A percentile compares a stretch with the other conserved stretches of the same genome.
These are phyloP conservation scores for Bjerkandera adusta DNA, from an alignment of 1,284 basidiomycete species.

Conservation along the genomic window DNA sequence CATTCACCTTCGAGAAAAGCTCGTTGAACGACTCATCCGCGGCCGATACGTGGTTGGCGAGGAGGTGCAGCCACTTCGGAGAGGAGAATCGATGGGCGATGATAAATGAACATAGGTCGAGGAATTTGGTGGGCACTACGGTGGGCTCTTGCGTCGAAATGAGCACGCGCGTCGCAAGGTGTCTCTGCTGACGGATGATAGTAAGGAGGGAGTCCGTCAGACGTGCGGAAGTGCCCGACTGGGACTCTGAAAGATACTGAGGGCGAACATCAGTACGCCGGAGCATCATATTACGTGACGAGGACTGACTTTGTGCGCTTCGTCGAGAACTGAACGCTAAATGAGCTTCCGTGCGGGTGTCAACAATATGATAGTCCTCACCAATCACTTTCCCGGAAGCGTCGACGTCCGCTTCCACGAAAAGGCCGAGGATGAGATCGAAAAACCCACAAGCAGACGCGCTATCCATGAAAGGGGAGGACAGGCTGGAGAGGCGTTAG, in stretches of 20 bases:
- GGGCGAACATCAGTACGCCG: not conserved
- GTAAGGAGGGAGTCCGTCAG: slow-evolving; percentile 30
- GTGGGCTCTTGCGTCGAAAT: slow-evolving; percentile 20
- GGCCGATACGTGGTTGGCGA: slow-evolving; percentile 14
- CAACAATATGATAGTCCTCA: too few relatives aligned
- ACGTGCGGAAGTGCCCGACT: slow-evolving; percentile 19
- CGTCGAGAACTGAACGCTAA: slow-evolving; percentile 41
- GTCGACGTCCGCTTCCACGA: slow-evolving; percentile 51
- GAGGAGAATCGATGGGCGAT: slow-evolving; percentile 32
- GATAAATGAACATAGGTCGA: slow-evolving; percentile 29
- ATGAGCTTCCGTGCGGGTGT: too few relatives aligned
- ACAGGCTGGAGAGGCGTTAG: slow-evolving; percentile 32
- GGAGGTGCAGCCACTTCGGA: slow-evolving; percentile 15
- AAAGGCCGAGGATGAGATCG: slow-evolving; percentile 59
- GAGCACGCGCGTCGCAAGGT: slow-evolving; percentile 30
- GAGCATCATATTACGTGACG: not conserved
- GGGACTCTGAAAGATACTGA: slow-evolving; percentile 25
- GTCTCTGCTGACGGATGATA: slow-evolving; percentile 33
- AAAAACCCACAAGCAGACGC: slow-evolving; percentile 63
- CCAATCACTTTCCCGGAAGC: slow-evolving; percentile 60
- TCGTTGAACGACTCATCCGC: slow-evolving; percentile 5
- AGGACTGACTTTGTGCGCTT: slow-evolving; percentile 60
- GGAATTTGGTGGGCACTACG: slow-evolving; percentile 27
- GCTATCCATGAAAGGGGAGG: slow-evolving; percentile 66
- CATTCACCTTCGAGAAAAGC: slow-evolving; percentile 13